Evolutionary conservation across 371 early-diverging fungal genomes (phyloP).

Genomic region (Zopfochytrium polystomum): DNA sequence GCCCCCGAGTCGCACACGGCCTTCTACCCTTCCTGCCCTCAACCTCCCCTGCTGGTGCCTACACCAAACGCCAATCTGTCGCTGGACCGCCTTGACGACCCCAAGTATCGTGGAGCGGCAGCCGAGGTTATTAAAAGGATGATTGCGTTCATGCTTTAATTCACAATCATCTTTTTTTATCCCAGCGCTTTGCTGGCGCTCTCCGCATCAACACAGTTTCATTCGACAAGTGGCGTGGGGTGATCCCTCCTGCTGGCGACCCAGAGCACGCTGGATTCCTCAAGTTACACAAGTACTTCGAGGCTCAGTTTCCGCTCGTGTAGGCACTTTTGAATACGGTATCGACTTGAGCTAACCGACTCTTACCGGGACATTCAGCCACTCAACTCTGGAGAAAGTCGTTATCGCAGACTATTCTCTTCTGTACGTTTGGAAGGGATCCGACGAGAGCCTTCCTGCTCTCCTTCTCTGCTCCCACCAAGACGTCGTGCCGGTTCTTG

Average conservation of each 20-base stretch:
- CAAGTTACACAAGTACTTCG: neutral
- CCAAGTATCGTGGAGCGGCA: neutral
- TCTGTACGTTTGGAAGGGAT: conserved; percentile 40
- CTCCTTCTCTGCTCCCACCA: conserved; percentile 21
- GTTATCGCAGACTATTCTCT: conserved; percentile 36
- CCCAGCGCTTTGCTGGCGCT: conserved; percentile 1
- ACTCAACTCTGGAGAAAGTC: conserved; percentile 23
- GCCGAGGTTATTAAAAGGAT: neutral
- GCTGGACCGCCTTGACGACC: neutral
- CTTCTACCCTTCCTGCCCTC: neutral
- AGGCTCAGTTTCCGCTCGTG: neutral
- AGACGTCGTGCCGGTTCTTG: conserved; percentile 1
- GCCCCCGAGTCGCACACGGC: too few species aligned
- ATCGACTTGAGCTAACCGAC: too few species aligned
- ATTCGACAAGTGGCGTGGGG: neutral
- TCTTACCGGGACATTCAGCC: conserved; percentile 10
- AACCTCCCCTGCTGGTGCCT: neutral
- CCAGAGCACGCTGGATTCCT: neutral
- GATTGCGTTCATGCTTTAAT: neutral
- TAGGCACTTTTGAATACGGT: neutral
- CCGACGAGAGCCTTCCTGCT: conserved; percentile 11
- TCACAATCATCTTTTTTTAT: neutral
- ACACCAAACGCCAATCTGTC: neutral
- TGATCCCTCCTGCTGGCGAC: neutral
- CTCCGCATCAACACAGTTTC: neutral